Base-by-base conservation (phyloP, 2,329 filamentous ascomycete genomes). In the Fusarium aywerte region DNA sequence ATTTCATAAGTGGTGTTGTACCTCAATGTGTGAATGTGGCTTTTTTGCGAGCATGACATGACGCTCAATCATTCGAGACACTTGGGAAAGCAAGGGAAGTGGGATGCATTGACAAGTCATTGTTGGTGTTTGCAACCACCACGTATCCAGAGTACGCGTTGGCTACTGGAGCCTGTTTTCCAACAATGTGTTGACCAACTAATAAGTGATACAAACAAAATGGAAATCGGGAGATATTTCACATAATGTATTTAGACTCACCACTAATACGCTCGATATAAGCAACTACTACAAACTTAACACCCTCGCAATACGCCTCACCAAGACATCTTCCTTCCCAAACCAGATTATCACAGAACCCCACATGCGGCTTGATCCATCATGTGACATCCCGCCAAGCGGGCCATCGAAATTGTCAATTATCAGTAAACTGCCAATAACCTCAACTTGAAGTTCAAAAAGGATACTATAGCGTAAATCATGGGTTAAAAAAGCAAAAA, bases 81-180 rank as follows among this genome's bases (percentile, higher is more conserved):
- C 13, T 48, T 18, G 11, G n/a, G 12, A 25, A 48, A n/a, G 45
- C 31, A 48, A 25, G 45, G 21, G 21, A 18, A 48, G 27, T 9
- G 16, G 31, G 44, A 35, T 36, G 45, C 45, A 27, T 36, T 48
- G 45, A 48, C 45, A 36, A 36, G 45, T 48, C 45, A 48, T 48
- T 32, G 16, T 38, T 36, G 31, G 11, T 2, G 16, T 27, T 42
- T n/a, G 44, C 45, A 48, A 48, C 45, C 32, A 36, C 32, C 45
- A 48, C 45, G 31, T 36, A 36, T 36, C 21, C n/a, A 15, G 13
- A 7, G 21, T 48, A 48, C 21, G 33, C 31, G 31, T 48, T 36
- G 13, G 11, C 21, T 20, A 4, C 31, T 20, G 32, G 45, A 25
- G 45, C 31, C 45, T 48, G 21, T 4, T 20, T 16, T 10, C 12